Percentiles rank a stretch among this genome's conserved stretches.
Conservation (phyloP, 345 rosid species). For the Theobroma cacao region DNA sequence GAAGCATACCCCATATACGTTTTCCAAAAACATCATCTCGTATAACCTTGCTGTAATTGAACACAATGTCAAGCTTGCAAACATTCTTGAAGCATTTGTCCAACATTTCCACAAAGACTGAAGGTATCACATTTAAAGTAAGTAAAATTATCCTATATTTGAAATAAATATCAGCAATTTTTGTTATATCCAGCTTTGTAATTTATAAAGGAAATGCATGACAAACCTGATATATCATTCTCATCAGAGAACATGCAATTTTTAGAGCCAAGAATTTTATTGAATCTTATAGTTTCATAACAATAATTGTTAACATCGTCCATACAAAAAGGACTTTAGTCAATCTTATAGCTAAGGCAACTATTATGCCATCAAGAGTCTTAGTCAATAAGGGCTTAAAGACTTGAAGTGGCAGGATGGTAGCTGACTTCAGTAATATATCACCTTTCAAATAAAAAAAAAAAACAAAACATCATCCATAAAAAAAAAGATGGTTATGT, state of each 20-base stretch:
- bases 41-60: conserved; percentile 83
- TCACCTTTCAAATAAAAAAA: neutral
- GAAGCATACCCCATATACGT: neutral
- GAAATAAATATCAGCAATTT: neutral
- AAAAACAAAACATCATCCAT: neutral
- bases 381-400: no score
- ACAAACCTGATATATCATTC: neutral
- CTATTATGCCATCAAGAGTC: no score
- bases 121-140: conserved; percentile 22
- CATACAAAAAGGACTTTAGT: neutral
- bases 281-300: neutral
- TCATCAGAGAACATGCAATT: neutral
- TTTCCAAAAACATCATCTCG: neutral
- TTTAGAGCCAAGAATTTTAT: neutral
- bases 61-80: conserved; percentile 84
- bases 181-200: neutral
- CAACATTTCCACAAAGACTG: conserved; percentile 94
- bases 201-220: neutral
- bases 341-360: no score
- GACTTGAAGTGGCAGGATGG: no score
- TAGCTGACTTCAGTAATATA: no score
- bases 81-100: conserved; percentile 99
- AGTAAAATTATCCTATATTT: conserved; percentile 20
- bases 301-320: neutral
- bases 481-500: neutral